A percentile compares a stretch with the other conserved stretches of the same genome.
Conservation (phyloP, 2,329 filamentous ascomycete species). For the Ceratocystis variospora region DNA sequence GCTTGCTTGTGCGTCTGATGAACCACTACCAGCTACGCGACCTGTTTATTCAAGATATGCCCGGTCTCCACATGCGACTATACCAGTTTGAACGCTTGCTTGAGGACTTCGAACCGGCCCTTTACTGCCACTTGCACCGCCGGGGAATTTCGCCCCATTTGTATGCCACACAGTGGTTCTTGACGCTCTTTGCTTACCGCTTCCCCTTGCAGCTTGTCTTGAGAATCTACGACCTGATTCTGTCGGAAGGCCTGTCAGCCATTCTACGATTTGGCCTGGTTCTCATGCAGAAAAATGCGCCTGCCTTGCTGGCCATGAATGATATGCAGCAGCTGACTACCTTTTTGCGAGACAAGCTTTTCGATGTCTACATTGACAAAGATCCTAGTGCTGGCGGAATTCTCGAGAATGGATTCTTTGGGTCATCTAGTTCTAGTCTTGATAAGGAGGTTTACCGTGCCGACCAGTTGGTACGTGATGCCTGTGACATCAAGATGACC, state of each 20-base stretch:
- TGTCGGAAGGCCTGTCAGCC: conserved; percentile 83
- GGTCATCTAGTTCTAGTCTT: conserved; percentile 70
- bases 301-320: conserved; percentile 63
- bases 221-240: conserved; percentile 87
- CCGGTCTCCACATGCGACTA: conserved; percentile 79
- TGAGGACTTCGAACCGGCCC: conserved; percentile 82
- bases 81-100: conserved; percentile 91
- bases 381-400: conserved; percentile 84
- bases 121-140: conserved; percentile 87
- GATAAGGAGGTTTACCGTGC: conserved; percentile 95
- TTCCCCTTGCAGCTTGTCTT: conserved; percentile 94
- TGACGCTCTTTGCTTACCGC: conserved; percentile 95
- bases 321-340: conserved; percentile 83
- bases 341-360: conserved; percentile 85
- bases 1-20: conserved; percentile 84
- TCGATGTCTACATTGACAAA: conserved; percentile 94
- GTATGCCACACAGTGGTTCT: conserved; percentile 97
- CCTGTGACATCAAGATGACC: conserved; percentile 74
- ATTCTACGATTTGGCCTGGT: conserved; percentile 91
- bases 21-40: conserved; percentile 89
- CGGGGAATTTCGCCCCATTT: conserved; percentile 78
- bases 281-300: conserved; percentile 87
- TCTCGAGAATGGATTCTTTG: conserved; percentile 93
- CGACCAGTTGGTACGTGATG: conserved; percentile 84
- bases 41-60: conserved; percentile 92